Evolutionary conservation across 176 grass and related monocot genomes (phyloP).

Genomic region (Musa troglodytarum): DNA sequence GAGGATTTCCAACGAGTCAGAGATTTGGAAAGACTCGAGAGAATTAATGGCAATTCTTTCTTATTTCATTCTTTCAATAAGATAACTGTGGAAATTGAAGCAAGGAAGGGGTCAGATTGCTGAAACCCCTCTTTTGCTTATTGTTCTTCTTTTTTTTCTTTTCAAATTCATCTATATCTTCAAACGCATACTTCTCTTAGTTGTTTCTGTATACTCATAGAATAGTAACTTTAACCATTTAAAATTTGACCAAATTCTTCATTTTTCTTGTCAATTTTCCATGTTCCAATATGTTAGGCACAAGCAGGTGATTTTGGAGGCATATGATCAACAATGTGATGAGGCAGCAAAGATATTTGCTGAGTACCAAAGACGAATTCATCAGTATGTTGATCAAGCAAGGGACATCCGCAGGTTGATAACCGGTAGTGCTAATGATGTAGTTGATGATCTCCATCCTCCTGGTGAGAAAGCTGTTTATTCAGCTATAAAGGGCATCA

Average conservation of each 20-base stretch:
- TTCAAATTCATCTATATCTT: not conserved
- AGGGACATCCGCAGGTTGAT: conserved; percentile 70
- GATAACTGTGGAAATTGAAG: too few relatives aligned
- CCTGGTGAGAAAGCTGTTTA: conserved; percentile 55
- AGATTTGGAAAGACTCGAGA: too few relatives aligned
- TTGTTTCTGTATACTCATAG: not conserved
- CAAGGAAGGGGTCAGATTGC: too few relatives aligned
- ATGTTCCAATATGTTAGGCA: conserved; percentile 46
- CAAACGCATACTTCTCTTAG: too few relatives aligned
- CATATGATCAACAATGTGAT: conserved; percentile 87
- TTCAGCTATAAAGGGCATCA: conserved; percentile 59
- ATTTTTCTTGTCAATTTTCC: conserved; percentile 11
- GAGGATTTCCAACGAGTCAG: not conserved
- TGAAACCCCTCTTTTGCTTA: not conserved
- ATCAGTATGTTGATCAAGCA: conserved; percentile 89
- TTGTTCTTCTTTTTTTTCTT: not conserved
- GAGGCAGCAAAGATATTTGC: conserved; percentile 93
- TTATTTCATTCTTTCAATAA: not conserved
- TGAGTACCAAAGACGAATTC: conserved; percentile 82
- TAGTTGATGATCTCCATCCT: conserved; percentile 49
- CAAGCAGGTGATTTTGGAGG: conserved; percentile 82
- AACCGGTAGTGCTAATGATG: conserved; percentile 39
- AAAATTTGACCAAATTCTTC: not conserved
- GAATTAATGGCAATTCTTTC: not conserved
- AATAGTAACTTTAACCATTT: not conserved